Conservation (phyloP, 73 alveolate species). For the Tetrahymena malaccensis region DNA sequence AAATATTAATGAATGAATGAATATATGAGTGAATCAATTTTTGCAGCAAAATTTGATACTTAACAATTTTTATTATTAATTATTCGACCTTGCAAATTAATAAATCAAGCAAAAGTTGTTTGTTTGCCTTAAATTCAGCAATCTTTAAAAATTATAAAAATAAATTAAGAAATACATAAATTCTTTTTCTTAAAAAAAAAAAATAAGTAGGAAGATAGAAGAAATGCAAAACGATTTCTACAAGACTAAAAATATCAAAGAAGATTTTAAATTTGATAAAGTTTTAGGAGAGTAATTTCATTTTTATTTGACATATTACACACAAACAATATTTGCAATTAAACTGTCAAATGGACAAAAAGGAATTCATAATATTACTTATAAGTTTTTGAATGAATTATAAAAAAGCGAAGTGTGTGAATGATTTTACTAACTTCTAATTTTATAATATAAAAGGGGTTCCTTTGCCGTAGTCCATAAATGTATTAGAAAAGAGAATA, state of each 20-base stretch:
- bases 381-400: too few relatives aligned
- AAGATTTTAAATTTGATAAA: conserved; percentile 20
- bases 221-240: background rate
- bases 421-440: background rate
- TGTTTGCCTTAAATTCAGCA: background rate
- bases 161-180: background rate
- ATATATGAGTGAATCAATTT: too few relatives aligned
- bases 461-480: conserved; percentile 65
- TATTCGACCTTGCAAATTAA: too few relatives aligned
- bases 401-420: background rate
- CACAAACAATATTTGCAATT: background rate
- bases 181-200: background rate
- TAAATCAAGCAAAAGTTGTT: background rate
- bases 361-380: too few relatives aligned
- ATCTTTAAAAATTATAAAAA: background rate
- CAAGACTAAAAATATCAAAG: conserved; percentile 25
- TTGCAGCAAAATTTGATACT: background rate
- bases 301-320: too few relatives aligned
- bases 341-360: background rate
- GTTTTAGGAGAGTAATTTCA: conserved; percentile 22
- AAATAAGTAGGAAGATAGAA: background rate
- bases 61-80: too few relatives aligned
- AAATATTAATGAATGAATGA: too few relatives aligned
- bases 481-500: conserved; percentile 61
- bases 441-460: conserved; percentile 33